Conservation (phyloP, 805 yeast species). For the Lachancea kluyveri region DNA sequence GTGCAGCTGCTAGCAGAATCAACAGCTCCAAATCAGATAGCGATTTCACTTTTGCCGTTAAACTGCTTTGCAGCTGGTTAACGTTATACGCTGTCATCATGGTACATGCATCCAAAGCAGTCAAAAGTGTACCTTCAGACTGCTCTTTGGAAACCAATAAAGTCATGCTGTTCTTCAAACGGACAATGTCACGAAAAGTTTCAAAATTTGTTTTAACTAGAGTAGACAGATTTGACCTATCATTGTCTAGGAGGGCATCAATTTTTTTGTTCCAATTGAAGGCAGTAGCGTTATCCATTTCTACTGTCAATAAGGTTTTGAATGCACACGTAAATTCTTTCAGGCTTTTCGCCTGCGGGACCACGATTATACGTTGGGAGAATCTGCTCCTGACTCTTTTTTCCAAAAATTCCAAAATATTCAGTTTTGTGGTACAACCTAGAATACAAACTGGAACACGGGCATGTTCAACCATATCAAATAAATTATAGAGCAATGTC, state of each 20-base stretch:
- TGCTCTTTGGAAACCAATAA: constrained; percentile 36
- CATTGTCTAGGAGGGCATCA: constrained; percentile 19
- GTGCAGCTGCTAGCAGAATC: constrained; percentile 65
- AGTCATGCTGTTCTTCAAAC: constrained; percentile 39
- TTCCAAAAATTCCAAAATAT: constrained; percentile 75
- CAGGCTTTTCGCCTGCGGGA: constrained; percentile 44
- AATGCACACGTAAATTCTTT: constrained; percentile 48
- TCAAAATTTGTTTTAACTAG: constrained; percentile 43
- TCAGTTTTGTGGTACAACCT: constrained; percentile 71
- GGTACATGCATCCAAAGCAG: constrained; percentile 13
- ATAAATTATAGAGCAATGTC: constrained; percentile 77
- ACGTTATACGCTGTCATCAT: constrained; percentile 20
- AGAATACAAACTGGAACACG: constrained; percentile 72
- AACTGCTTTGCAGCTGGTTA: constrained; percentile 26
- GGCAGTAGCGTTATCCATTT: constrained; percentile 22
- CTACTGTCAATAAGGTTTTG: constrained; percentile 33
- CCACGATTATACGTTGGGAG: constrained; percentile 65
- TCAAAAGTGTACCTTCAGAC: constrained; percentile 22
- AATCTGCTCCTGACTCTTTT: constrained; percentile 89
- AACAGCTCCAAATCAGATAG: constrained; percentile 70
- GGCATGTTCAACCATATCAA: constrained; percentile 74
- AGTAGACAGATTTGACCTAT: constrained; percentile 31
- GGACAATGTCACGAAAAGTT: constrained; percentile 52
- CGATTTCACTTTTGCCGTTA: constrained; percentile 25
- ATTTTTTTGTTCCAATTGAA: constrained; percentile 42